Evolutionary conservation across 495 filamentous ascomycete genomes (phyloP).

Genomic region (Letharia lupina): DNA sequence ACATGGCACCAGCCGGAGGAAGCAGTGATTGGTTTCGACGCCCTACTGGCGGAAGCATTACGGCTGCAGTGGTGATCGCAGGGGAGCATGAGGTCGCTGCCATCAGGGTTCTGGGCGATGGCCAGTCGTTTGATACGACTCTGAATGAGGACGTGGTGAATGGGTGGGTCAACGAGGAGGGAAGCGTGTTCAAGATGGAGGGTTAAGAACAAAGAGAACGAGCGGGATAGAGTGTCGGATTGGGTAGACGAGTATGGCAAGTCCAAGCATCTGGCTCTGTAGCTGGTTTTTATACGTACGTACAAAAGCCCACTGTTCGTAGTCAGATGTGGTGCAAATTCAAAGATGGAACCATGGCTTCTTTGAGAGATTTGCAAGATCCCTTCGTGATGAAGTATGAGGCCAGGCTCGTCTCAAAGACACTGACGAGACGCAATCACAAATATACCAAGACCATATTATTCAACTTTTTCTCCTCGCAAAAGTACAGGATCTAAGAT

Average conservation of each 20-base stretch:
- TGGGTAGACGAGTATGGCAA: slow-evolving; percentile 5
- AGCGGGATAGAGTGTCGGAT: background rate
- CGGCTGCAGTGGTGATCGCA: slow-evolving; percentile 52
- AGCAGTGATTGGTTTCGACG: slow-evolving; percentile 56
- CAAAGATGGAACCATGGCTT: background rate
- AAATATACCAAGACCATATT: no score
- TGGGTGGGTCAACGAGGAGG: slow-evolving; percentile 15
- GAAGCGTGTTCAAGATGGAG: slow-evolving; percentile 17
- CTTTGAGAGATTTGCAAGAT: no score
- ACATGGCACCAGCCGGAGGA: slow-evolving; percentile 42
- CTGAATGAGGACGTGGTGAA: slow-evolving; percentile 14
- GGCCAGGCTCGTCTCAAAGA: no score
- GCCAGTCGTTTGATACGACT: slow-evolving; percentile 26
- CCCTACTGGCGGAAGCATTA: slow-evolving; percentile 45
- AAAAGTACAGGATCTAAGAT: no score
- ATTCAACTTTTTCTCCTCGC: no score
- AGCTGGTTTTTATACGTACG: background rate
- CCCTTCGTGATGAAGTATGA: no score
- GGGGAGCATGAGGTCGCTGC: slow-evolving; percentile 33
- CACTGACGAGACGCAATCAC: no score
- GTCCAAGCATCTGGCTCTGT: background rate
- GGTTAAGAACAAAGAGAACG: background rate
- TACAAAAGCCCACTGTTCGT: background rate
- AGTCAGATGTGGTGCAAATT: background rate
- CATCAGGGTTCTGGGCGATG: slow-evolving; percentile 34